Conservation (phyloP, 179 eudicot genomes). For the Silene noctiflora region DNA sequence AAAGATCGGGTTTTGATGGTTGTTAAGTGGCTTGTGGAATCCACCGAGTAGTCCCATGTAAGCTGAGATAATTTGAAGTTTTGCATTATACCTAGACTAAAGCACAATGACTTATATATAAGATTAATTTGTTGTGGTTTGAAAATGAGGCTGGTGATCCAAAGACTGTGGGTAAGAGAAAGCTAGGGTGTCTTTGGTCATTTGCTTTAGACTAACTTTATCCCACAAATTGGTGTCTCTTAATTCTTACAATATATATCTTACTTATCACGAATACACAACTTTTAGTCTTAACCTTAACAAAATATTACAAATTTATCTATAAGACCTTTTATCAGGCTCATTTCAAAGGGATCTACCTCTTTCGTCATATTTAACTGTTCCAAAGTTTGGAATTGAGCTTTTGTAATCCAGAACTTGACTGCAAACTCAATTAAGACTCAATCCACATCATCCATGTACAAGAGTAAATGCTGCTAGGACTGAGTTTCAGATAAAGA, state of each 20-base stretch:
- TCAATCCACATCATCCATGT: neutral
- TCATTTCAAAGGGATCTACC: too few relatives aligned
- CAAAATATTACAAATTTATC: too few relatives aligned
- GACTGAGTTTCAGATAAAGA: neutral
- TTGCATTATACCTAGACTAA: neutral
- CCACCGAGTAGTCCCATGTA: neutral
- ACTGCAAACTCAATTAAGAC: neutral
- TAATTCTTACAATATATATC: too few relatives aligned
- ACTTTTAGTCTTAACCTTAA: neutral
- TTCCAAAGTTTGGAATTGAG: neutral
- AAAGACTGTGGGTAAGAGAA: neutral
- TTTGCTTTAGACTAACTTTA: neutral
- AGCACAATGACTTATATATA: neutral
- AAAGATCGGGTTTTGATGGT: slow-evolving; percentile 1
- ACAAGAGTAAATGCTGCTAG: neutral
- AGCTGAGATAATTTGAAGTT: neutral
- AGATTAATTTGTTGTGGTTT: neutral
- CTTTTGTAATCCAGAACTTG: neutral
- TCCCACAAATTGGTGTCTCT: neutral
- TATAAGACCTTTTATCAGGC: neutral
- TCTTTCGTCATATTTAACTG: neutral
- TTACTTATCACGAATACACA: too few relatives aligned
- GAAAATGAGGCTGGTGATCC: neutral
- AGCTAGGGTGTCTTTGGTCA: neutral
- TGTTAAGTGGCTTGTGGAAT: neutral